Evolutionary conservation across 331 rosid genomes (phyloP), one percentile per base, ranked within the genome.

Genomic region (Rosa hybrid): DNA sequence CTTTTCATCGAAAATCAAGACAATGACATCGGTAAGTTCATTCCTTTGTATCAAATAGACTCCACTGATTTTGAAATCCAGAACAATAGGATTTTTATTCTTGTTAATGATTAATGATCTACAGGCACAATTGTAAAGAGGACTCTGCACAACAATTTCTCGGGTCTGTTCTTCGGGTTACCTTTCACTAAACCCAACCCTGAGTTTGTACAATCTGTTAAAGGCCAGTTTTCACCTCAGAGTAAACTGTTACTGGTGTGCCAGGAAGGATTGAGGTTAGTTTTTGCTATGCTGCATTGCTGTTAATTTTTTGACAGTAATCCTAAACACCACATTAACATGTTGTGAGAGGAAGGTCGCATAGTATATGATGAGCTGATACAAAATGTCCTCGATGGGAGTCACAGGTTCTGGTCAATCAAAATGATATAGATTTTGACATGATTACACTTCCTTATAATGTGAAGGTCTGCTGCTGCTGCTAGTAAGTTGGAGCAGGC

Each of bases 251-350:
- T 93, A 80, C 75, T 95, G 71, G 99, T 95, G 70, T 95, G 99
- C 76, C 99, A 95, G 73, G 99, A 91, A 90, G 99, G 98, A 78
- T 77, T 95, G 83, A 93, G 99, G 99, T 95, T 71, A 75, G 93
- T 81, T 64, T 81, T 72, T 72, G 62, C 71, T 78, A 9, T 73
- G 20, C 57, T 68, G 48, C 45, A 41, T n/a, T n/a, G 21, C 71
- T 57, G 56, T 12, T 44, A 9, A 11, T 30, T 83, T 68, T 80
- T 71, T 34, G 1, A 56, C 27, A 41, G 39, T 11, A 38, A 16
- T 16, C 12, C 45, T 16, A 14, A 65, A 30, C 17, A 12, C 45
- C 0, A 2, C 21, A 65, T 38, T 6, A 27, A 41, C 71, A 13
- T 7, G 49, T 34, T 39, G 48, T 64, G 45, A 64, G 45, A 30